phyloP scores from a whole-genome alignment of 148 eudicot genomes.

The Heliosperma pusillum region DNA sequence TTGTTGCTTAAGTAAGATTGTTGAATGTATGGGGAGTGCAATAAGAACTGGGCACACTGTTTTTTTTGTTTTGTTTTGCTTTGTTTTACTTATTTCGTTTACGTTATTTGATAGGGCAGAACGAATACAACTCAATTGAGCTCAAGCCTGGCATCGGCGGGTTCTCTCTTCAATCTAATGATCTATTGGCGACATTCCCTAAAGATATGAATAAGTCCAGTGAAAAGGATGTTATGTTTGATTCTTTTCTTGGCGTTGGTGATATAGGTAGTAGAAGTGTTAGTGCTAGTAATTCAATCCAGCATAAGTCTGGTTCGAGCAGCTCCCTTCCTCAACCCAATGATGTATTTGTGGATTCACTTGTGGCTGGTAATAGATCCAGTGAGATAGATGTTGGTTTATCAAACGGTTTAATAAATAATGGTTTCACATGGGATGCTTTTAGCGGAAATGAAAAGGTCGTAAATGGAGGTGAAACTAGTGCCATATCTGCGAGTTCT shows the following conservation, averaged over 20 bases:
- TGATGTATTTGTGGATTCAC: slow-evolving; percentile 7
- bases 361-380: neutral
- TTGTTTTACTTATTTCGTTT: slow-evolving; percentile 8
- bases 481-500: slow-evolving; percentile 7
- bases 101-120: slow-evolving; percentile 42
- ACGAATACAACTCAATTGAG: slow-evolving; percentile 25
- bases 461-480: neutral
- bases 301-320: neutral
- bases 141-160: slow-evolving; percentile 28
- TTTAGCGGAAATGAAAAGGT: neutral
- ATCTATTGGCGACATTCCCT: slow-evolving; percentile 35
- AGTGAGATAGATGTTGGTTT: neutral
- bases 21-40: neutral
- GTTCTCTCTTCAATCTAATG: slow-evolving; percentile 28
- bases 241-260: slow-evolving; percentile 27
- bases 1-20: neutral
- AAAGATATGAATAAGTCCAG: slow-evolving; percentile 20
- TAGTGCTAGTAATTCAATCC: slow-evolving; percentile 12
- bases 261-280: slow-evolving; percentile 28
- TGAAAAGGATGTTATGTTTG: slow-evolving; percentile 26
- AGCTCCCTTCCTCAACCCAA: neutral
- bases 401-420: neutral
- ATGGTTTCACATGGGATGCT: slow-evolving; percentile 14
- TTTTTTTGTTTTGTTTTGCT: no score
- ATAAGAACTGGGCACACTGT: slow-evolving; percentile 7